Evolutionary conservation across 2,329 filamentous ascomycete species (phyloP).

Genomic region (Botryotinia globosa): DNA sequence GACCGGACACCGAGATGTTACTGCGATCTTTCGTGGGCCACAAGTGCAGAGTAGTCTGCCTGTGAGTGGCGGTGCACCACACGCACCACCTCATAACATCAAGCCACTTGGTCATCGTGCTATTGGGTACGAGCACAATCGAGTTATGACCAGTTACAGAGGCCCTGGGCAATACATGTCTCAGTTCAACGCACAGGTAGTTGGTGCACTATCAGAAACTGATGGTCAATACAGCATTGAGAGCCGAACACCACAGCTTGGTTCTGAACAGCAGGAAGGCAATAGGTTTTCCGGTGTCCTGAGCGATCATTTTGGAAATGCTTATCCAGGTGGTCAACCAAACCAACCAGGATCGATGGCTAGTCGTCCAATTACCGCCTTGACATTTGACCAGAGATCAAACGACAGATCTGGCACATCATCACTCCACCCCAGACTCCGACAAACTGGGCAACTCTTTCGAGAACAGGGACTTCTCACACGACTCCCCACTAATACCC

Average conservation of each 20-base stretch:
- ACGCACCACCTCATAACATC: rapidly evolving
- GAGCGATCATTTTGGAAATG: too few species aligned
- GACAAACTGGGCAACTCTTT: background rate
- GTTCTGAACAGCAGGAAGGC: too few species aligned
- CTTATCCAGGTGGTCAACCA: too few species aligned
- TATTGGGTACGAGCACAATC: rapidly evolving
- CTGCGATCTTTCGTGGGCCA: background rate
- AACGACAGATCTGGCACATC: rapidly evolving
- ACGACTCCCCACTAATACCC: rapidly evolving
- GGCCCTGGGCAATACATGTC: background rate
- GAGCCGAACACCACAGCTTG: too few species aligned
- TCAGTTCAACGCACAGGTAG: rapidly evolving
- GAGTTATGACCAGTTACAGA: background rate
- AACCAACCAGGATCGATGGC: too few species aligned
- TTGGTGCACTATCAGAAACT: rapidly evolving
- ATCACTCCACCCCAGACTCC: rapidly evolving
- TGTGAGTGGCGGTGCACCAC: rapidly evolving
- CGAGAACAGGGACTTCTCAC: background rate
- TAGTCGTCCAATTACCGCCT: too few species aligned
- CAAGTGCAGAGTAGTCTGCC: background rate
- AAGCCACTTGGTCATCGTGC: background rate
- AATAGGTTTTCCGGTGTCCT: too few species aligned
- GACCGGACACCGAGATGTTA: rapidly evolving
- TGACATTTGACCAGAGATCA: background rate
- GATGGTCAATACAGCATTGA: background rate